Base-by-base conservation (phyloP, 2,329 filamentous ascomycete species). In the Epichloe amarillans region DNA sequence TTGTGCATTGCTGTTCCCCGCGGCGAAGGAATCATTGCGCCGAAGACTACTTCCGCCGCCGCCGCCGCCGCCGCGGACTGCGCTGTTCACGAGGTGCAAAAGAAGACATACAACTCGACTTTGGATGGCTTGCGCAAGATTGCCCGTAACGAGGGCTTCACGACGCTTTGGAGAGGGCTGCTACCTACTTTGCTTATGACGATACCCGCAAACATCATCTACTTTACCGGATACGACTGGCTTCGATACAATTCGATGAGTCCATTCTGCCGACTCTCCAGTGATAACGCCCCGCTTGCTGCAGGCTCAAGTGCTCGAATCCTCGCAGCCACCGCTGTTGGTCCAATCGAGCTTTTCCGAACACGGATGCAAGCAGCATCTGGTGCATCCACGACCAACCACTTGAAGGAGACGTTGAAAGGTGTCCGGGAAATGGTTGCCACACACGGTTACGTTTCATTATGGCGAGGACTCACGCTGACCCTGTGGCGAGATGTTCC, bases 211-310 rank as follows among this genome's bases (percentile, higher is more conserved):
- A 98, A 98, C 64, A 93, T 98, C 58, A 97, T 98, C 57, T 98
- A 98, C 69, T 96, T 97, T 62, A 94, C 93, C 12, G 93, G 93
- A 39, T 98, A 98, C 67, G 93, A 98, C 63, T 96, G 89, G 85
- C 66, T 98, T 52, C 83, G 93, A 37, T 86, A 77, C 56, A 85
- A 87, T 60, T 71, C 73, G 1, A 71, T 70, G 41, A 95, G 87
- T 58, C 90, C 89, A 0, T 77, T 97, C 55, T 76, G 75, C 37
- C 73, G 72, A 41, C 58, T 75, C 19, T 76, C 77, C 14, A 86
- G 91, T 57, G 76, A 79, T 8, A 88, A 87, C 58, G 82, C 86
- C 5, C 89, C 93, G 0, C 74, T 98, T 1, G 73, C 86, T 1
- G 88, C 88, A 3, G 93, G 93, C 1, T 80, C 86, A 4, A 70